These are phyloP conservation scores for Rugonectria rugulosa DNA, from an alignment of 2,329 filamentous ascomycete genomes.

Conservation along the genomic window DNA sequence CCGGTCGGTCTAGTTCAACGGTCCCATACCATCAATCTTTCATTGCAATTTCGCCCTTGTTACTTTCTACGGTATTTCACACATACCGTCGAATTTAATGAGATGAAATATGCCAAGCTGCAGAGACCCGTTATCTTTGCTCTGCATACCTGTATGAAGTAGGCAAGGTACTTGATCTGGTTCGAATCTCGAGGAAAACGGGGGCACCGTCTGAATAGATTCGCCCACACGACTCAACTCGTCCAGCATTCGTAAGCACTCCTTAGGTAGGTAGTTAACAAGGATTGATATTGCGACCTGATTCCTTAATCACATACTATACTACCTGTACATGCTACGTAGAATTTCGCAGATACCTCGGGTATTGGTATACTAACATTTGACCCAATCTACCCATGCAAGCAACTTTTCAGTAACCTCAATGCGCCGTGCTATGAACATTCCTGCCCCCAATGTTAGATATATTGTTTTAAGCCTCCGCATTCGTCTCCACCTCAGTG, in stretches of 20 bases:
- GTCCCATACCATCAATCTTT: constrained; percentile 2
- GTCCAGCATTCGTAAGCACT: too few species aligned
- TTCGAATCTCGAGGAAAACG: too few species aligned
- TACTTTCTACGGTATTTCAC: neutral
- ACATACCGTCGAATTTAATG: neutral
- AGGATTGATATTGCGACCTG: too few species aligned
- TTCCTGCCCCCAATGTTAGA: constrained; percentile 24
- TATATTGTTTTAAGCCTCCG: constrained; percentile 29
- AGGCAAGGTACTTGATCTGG: neutral
- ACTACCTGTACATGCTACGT: constrained; percentile 7
- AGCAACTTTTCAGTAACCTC: constrained; percentile 19
- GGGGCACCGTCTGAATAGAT: too few species aligned
- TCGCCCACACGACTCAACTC: too few species aligned
- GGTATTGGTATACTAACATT: constrained; percentile 31
- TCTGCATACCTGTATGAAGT: too few species aligned
- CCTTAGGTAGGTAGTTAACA: too few species aligned
- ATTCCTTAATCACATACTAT: neutral
- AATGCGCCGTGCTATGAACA: constrained; percentile 26
- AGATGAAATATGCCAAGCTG: neutral
- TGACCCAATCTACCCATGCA: constrained; percentile 3
- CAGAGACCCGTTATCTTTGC: neutral
- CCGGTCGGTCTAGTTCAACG: constrained; percentile 6
- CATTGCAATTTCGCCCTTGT: too few species aligned
- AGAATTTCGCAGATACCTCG: too few species aligned
- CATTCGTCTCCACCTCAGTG: constrained; percentile 19